Conservation (phyloP, 202 grass and related monocot species). For the Carex arenaria region DNA sequence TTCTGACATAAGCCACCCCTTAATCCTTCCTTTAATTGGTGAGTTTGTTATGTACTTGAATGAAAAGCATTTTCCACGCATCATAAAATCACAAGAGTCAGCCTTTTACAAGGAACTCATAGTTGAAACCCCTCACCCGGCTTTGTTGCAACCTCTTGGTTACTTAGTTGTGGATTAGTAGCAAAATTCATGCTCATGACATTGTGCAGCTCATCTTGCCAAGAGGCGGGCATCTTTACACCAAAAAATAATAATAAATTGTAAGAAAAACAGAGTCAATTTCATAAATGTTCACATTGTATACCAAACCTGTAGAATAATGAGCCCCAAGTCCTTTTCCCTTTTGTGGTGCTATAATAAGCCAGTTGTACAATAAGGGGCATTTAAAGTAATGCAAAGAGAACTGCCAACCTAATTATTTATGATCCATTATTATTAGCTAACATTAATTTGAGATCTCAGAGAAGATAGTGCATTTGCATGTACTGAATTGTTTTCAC, state of each 20-base stretch:
- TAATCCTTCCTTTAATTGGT: conserved; percentile 16
- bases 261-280: conserved; percentile 3
- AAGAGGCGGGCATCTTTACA: conserved; percentile 12
- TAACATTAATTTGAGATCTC: conserved; percentile 19
- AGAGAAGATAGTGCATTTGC: background rate
- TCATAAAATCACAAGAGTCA: background rate
- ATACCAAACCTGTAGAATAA: background rate
- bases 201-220: conserved; percentile 30
- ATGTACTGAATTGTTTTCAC: background rate
- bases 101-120: conserved; percentile 3
- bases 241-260: background rate
- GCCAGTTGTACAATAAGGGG: background rate
- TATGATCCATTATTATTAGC: conserved; percentile 18
- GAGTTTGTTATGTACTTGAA: conserved; percentile 26
- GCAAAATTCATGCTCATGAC: conserved; percentile 28
- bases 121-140: conserved; percentile 21
- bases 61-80: background rate
- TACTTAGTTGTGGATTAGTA: conserved; percentile 9
- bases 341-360: conserved; percentile 16
- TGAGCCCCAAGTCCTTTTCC: background rate
- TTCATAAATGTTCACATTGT: background rate
- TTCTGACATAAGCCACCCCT: background rate
- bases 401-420: conserved; percentile 11
- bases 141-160: conserved; percentile 15
- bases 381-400: conserved; percentile 21